Base-by-base conservation (phyloP, 176 grass and related monocot species). In the Triticum turgidum region DNA sequence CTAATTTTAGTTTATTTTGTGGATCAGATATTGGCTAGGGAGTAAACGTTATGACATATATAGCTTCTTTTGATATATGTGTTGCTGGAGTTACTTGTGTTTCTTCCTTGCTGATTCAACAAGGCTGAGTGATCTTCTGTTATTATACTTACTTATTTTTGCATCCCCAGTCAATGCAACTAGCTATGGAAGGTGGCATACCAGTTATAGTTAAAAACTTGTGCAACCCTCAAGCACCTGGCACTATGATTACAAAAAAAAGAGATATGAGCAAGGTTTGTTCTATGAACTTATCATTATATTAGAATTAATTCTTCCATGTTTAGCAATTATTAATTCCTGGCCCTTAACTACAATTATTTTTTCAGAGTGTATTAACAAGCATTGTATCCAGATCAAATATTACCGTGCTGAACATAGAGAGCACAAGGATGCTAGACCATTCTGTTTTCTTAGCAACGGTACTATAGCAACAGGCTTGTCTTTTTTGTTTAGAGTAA, bases 331-430 rank as follows among this genome's bases (percentile, higher is more conserved):
- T 69, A 37, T 58, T 89, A 11, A 2, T 61, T 73, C 18, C 1
- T 56, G 11, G 6, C 73, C 47, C 59, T 27, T 74, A 29, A 76
- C 3, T 73, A n/a, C 32, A 58, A 47, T 81, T 78, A 22, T 25
- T 70, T 59, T 80, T 77, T 77, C 94, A 97, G 94, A 87, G 81
- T 83, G 49, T 88, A 80, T 84, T 97, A 38, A 97, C 92, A 21
- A 97, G 94, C 76, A 97, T 97, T 61, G 90, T 94, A n/a, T 75
- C 90, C 83, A 97, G 90, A 90, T 94, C 94, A 82, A 90, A 97
- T 85, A 87, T 97, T 76, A 97, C 94, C 15, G 87, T 94, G 94
- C 86, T 97, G 76, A 88, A 97, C 86, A 94, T 97, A 85, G 91
- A 89, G 67, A 92, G 90, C 73, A 97, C 85, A 81, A 52, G 92